A percentile compares a stretch with the other conserved stretches of the same genome.
These are phyloP conservation scores for Sonneratia caseolaris DNA, from an alignment of 345 rosid genomes.

Conservation along the genomic window DNA sequence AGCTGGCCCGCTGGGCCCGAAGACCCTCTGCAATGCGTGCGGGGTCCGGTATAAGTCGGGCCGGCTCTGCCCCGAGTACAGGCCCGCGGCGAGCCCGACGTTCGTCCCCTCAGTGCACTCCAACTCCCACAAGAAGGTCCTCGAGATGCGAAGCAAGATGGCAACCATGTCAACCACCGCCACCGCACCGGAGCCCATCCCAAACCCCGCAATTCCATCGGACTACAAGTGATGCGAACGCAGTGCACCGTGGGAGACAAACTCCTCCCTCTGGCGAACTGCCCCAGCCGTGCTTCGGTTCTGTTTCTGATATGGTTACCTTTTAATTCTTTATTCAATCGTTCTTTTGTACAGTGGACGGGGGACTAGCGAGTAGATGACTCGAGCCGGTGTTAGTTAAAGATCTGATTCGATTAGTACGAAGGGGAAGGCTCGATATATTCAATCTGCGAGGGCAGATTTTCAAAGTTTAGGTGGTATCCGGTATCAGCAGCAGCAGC, in stretches of 20 bases:
- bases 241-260: background rate
- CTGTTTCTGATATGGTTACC: background rate
- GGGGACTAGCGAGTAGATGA: background rate
- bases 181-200: slow-evolving; percentile 9
- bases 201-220: slow-evolving; percentile 6
- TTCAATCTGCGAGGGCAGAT: background rate
- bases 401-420: background rate
- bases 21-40: slow-evolving; percentile 47
- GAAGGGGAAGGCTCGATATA: background rate
- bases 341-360: slow-evolving; percentile 6
- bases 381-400: background rate
- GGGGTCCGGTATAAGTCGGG: slow-evolving; percentile 50
- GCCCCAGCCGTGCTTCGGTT: background rate
- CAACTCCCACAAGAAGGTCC: slow-evolving; percentile 41
- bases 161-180: background rate
- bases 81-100: slow-evolving; percentile 48
- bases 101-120: slow-evolving; percentile 35
- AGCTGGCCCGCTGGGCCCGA: slow-evolving; percentile 46
- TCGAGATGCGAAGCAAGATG: slow-evolving; percentile 20
- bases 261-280: background rate
- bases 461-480: background rate
- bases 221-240: slow-evolving; percentile 8
- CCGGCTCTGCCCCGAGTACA: slow-evolving; percentile 38
- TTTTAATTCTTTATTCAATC: slow-evolving; percentile 5
- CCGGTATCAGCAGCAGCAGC: too few species aligned